phyloP scores from a whole-genome alignment of 257 asterid species.

The Verbascum thapsus region DNA sequence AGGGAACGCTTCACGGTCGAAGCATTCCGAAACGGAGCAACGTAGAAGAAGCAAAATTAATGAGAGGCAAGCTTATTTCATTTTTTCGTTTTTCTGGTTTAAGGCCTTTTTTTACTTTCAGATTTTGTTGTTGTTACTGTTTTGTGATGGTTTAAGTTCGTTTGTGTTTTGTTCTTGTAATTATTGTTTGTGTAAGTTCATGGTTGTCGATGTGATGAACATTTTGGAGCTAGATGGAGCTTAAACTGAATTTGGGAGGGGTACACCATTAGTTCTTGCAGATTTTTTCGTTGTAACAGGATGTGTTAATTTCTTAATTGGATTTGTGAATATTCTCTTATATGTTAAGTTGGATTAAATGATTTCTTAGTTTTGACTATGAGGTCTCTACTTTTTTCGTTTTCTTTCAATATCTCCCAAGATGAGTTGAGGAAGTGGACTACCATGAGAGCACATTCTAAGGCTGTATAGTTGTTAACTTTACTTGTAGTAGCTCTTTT shows the following conservation, averaged over 20 bases:
- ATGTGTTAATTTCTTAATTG: not conserved
- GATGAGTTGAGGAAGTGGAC: not conserved
- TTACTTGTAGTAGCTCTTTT: not conserved
- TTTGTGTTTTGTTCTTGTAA: not conserved
- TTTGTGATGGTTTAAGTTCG: not conserved
- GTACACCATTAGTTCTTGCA: no score
- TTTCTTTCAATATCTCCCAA: not conserved
- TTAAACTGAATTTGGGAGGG: not conserved
- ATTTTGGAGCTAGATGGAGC: not conserved
- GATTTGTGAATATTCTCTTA: not conserved
- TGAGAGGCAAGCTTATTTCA: conserved; percentile 55
- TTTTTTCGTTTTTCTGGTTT: not conserved
- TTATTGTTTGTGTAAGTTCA: not conserved
- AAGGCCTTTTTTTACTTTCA: not conserved
- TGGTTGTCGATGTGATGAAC: not conserved
- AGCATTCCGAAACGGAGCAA: conserved; percentile 88
- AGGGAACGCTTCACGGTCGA: conserved; percentile 55
- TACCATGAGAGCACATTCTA: not conserved
- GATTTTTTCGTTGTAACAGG: not conserved
- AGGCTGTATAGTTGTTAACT: not conserved
- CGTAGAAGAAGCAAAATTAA: conserved; percentile 82
- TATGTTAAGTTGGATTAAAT: not conserved
- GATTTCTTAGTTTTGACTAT: not conserved
- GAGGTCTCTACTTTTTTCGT: not conserved
- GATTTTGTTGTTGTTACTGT: not conserved